Base-by-base conservation (phyloP, 2,329 filamentous ascomycete species). In the Fusarium anguioides region DNA sequence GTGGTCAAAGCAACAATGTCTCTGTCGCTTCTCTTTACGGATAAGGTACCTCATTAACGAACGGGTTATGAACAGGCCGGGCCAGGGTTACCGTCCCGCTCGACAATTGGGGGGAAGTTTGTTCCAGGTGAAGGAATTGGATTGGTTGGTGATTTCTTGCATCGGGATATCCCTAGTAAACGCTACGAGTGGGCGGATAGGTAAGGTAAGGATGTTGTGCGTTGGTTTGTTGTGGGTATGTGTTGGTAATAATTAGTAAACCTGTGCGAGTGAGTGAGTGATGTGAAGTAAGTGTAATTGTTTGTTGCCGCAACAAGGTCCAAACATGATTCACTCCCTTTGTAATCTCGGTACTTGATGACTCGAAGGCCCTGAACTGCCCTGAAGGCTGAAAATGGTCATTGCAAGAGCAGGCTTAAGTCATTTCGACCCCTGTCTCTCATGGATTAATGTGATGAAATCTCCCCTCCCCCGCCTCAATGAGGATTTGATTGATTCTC, bases 401-500 rank as follows among this genome's bases (percentile, higher is more conserved):
- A n/a, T 50, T 29, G 26, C 40, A 58, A 27, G 12, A 40, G n/a
- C n/a, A 33, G 21, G 20, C 26, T 40, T 54, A 21, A 40, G 52
- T 20, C 46, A 29, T 27, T 11, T 44, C 41, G 39, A 40, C 49
- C 62, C 61, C 47, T 65, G 61, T 54, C 54, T 41, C 37, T 48
- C 46, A 58, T 53, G 31, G 41, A 31, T 41, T 24, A 23, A 36
- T 17, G 6, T 27, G 26, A 27, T 27, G 26, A 27, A 27, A 27
- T 27, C 8, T 10, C 44, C 60, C 60, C 60, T 60, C 53, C 53
- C 53, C 61, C 53, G 44, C 61, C 35, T 59, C 6, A 12, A 45
- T 42, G 36, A 60, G 49, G 40, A 10, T 23, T 31, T 31, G 26
- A 11, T 39, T 31, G 29, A 46, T 26, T 6, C 24, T 26, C 24